Evolutionary conservation across 2,329 filamentous ascomycete genomes (phyloP).

Genomic region (Aspergillus ochraceoroseus): DNA sequence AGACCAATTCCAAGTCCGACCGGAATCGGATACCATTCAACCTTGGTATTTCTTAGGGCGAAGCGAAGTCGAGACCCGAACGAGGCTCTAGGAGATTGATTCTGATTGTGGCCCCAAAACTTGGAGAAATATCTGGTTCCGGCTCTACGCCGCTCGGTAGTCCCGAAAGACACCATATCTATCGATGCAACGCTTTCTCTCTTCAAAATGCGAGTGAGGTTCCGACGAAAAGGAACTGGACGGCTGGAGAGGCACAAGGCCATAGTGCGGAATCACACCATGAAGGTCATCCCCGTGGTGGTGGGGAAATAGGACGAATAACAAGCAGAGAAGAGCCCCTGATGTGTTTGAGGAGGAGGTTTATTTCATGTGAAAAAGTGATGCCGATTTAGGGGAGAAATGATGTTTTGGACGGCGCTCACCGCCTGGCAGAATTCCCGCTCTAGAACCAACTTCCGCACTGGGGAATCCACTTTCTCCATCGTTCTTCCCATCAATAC

Average conservation of each 20-base stretch:
- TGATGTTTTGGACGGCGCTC: conserved; percentile 10
- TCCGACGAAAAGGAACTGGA: conserved; percentile 24
- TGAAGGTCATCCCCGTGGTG: conserved; percentile 20
- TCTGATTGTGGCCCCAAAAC: conserved; percentile 39
- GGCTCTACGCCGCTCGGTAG: conserved; percentile 29
- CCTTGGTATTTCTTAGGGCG: conserved; percentile 59
- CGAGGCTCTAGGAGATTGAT: conserved; percentile 42
- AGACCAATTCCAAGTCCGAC: conserved; percentile 80
- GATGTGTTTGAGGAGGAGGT: conserved; percentile 7
- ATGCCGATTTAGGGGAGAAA: conserved; percentile 6
- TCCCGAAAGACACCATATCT: conserved; percentile 33
- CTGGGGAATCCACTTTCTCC: too few species aligned
- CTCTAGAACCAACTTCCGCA: too few species aligned
- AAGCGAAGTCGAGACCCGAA: conserved; percentile 55
- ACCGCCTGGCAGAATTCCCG: conserved; percentile 26
- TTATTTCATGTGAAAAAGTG: conserved; percentile 6
- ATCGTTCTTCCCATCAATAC: too few species aligned
- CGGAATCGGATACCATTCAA: conserved; percentile 88
- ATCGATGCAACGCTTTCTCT: conserved; percentile 27
- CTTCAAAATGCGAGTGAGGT: conserved; percentile 20
- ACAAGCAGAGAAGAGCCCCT: background rate
- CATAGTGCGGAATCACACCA: conserved; percentile 33
- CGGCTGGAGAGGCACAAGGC: conserved; percentile 32
- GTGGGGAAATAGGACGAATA: conserved; percentile 5
- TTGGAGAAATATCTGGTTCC: conserved; percentile 37